These are phyloP conservation scores for Monosporascus sp. DNA, from an alignment of 2,329 filamentous ascomycete genomes.

Conservation along the genomic window DNA sequence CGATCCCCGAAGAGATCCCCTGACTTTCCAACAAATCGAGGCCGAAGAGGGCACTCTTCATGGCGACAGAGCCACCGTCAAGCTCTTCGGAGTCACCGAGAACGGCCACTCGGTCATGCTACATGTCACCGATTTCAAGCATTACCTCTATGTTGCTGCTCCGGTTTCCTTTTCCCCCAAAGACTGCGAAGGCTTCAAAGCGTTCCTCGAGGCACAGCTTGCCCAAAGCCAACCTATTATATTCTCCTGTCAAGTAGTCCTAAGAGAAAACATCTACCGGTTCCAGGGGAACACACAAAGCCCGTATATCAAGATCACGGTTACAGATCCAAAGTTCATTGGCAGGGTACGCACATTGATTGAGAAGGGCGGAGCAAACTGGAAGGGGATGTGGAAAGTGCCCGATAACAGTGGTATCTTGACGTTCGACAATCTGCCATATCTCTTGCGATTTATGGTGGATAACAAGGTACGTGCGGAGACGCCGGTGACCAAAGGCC, in stretches of 20 bases:
- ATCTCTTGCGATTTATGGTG: slow-evolving; percentile 95
- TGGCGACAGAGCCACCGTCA: slow-evolving; percentile 72
- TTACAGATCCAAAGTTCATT: slow-evolving; percentile 84
- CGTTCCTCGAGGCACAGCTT: slow-evolving; percentile 73
- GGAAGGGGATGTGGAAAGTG: slow-evolving; percentile 81
- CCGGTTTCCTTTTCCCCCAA: slow-evolving; percentile 73
- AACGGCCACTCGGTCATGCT: slow-evolving; percentile 86
- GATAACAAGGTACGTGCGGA: slow-evolving; percentile 66
- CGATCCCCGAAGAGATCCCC: slow-evolving; percentile 54
- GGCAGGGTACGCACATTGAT: slow-evolving; percentile 69
- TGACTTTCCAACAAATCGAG: slow-evolving; percentile 96
- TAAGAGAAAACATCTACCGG: slow-evolving; percentile 87
- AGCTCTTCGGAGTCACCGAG: slow-evolving; percentile 86
- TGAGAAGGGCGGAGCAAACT: slow-evolving; percentile 74
- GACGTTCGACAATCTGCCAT: slow-evolving; percentile 95
- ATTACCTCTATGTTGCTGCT: slow-evolving; percentile 92
- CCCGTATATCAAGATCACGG: slow-evolving; percentile 88
- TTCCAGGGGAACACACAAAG: slow-evolving; percentile 91
- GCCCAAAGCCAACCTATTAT: slow-evolving; percentile 71
- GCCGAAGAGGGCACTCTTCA: slow-evolving; percentile 81
- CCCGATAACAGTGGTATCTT: slow-evolving; percentile 61
- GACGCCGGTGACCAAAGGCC: background rate
- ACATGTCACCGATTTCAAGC: slow-evolving; percentile 91
- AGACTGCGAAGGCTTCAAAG: slow-evolving; percentile 74
- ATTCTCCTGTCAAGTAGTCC: slow-evolving; percentile 72